Percentiles rank a stretch among this genome's conserved stretches.
These are phyloP conservation scores for Aureobasidium sp. DNA, from an alignment of 2,329 filamentous ascomycete species.

Conservation along the genomic window DNA sequence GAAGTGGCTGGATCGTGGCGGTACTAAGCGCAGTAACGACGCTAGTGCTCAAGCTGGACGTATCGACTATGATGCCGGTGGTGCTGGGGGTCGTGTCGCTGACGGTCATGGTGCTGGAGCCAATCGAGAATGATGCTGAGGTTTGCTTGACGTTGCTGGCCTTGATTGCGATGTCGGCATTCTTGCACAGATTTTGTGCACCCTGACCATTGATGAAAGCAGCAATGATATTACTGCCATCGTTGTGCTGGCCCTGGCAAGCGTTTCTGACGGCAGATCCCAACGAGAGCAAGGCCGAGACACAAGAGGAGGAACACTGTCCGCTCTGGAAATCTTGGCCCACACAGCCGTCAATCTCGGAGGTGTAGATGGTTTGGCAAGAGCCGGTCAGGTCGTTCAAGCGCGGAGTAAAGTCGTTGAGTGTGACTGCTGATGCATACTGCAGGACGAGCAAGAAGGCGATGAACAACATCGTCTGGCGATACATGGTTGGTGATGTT, in stretches of 20 bases:
- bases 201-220: slow-evolving; percentile 37
- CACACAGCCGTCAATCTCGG: slow-evolving; percentile 34
- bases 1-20: background rate
- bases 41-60: slow-evolving; percentile 11
- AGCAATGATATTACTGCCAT: slow-evolving; percentile 34
- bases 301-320: slow-evolving; percentile 32
- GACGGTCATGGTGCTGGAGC: slow-evolving; percentile 9
- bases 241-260: slow-evolving; percentile 31
- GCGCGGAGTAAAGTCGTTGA: slow-evolving; percentile 39
- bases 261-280: slow-evolving; percentile 26
- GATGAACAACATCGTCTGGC: slow-evolving; percentile 14
- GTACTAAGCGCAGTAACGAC: background rate
- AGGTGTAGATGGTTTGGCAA: slow-evolving; percentile 37
- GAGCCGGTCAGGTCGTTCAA: slow-evolving; percentile 33
- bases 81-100: background rate
- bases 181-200: slow-evolving; percentile 33
- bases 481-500: slow-evolving; percentile 1
- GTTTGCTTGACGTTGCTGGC: slow-evolving; percentile 4
- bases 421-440: slow-evolving; percentile 31
- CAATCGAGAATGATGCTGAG: slow-evolving; percentile 15
- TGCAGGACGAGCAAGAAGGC: background rate
- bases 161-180: slow-evolving; percentile 19
- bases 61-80: slow-evolving; percentile 13
- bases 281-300: slow-evolving; percentile 35
- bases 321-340: slow-evolving; percentile 32